Evolutionary conservation across 2,329 filamentous ascomycete genomes (phyloP).

Genomic region (Coleophoma eucalyptorum): DNA sequence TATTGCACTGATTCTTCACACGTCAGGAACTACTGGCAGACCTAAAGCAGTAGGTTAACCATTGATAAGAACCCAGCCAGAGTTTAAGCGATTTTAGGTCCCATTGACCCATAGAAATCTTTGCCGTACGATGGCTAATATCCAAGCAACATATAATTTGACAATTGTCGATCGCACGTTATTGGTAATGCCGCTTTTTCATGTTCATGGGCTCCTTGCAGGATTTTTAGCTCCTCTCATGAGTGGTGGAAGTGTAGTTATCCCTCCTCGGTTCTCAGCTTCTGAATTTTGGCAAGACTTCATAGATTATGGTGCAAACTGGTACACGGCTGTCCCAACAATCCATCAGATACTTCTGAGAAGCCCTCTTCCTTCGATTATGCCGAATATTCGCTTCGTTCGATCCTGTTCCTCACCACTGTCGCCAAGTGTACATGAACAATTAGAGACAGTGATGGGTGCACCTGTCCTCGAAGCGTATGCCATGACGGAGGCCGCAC

Average conservation of each 20-base stretch:
- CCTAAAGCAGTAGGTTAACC: conserved; percentile 81
- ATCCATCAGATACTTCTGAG: conserved; percentile 83
- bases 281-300: conserved; percentile 79
- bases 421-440: conserved; percentile 73
- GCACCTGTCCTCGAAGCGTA: conserved; percentile 78
- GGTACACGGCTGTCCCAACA: conserved; percentile 83
- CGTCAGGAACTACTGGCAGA: conserved; percentile 74
- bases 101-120: conserved; percentile 75
- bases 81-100: too few relatives aligned
- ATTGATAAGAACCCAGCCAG: too few relatives aligned
- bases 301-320: conserved; percentile 66
- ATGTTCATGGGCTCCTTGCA: conserved; percentile 77
- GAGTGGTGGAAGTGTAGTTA: conserved; percentile 70
- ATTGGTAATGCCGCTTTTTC: conserved; percentile 83
- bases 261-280: conserved; percentile 73
- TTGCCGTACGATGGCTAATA: conserved; percentile 76
- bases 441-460: conserved; percentile 67
- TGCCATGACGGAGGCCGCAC: too few relatives aligned
- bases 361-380: conserved; percentile 58
- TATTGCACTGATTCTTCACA: conserved; percentile 74
- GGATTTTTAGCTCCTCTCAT: conserved; percentile 70
- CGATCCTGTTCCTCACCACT: conserved; percentile 78
- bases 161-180: conserved; percentile 67
- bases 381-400: conserved; percentile 74
- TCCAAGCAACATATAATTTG: conserved; percentile 69